These are phyloP conservation scores for Zopfia rhizophila DNA, from an alignment of 2,329 filamentous ascomycete species.

Conservation along the genomic window DNA sequence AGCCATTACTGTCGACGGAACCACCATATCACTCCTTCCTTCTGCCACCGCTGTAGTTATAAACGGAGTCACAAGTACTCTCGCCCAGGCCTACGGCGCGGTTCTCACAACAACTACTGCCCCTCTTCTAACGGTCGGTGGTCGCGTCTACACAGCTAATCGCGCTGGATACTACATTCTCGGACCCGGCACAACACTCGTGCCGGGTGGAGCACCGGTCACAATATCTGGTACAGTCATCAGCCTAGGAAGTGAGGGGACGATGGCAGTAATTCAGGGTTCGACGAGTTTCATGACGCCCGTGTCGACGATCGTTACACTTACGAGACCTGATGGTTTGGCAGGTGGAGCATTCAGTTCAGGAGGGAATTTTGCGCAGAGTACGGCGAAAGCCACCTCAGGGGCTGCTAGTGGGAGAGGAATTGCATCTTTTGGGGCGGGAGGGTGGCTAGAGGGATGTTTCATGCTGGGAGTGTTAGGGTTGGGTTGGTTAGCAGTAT, in stretches of 20 bases:
- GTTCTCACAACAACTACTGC: slow-evolving; percentile 34
- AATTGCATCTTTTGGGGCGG: slow-evolving; percentile 1
- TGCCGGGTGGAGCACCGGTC: slow-evolving; percentile 49
- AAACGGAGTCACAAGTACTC: slow-evolving; percentile 40
- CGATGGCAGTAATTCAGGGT: slow-evolving; percentile 38
- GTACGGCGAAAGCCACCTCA: slow-evolving; percentile 15
- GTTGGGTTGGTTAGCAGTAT: slow-evolving; percentile 28
- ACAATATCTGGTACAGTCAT: slow-evolving; percentile 45
- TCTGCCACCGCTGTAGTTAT: slow-evolving; percentile 52
- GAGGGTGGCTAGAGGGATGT: slow-evolving; percentile 24
- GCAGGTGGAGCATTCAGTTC: not conserved
- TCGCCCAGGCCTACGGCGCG: slow-evolving; percentile 29
- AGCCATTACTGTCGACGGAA: slow-evolving; percentile 49
- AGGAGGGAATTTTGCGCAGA: slow-evolving; percentile 3
- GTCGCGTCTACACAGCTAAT: slow-evolving; percentile 53
- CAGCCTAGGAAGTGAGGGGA: slow-evolving; percentile 41
- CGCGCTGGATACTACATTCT: slow-evolving; percentile 56
- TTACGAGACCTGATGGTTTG: slow-evolving; percentile 11
- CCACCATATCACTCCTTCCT: slow-evolving; percentile 43
- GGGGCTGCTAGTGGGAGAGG: slow-evolving; percentile 5
- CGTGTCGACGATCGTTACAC: slow-evolving; percentile 30
- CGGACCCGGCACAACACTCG: slow-evolving; percentile 47
- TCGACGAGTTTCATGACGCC: slow-evolving; percentile 33
- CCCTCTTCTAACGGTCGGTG: slow-evolving; percentile 49
- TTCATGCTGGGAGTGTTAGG: slow-evolving; percentile 24